These are phyloP conservation scores for Apiospora saccharicola DNA, from an alignment of 2,329 filamentous ascomycete genomes.

Conservation along the genomic window DNA sequence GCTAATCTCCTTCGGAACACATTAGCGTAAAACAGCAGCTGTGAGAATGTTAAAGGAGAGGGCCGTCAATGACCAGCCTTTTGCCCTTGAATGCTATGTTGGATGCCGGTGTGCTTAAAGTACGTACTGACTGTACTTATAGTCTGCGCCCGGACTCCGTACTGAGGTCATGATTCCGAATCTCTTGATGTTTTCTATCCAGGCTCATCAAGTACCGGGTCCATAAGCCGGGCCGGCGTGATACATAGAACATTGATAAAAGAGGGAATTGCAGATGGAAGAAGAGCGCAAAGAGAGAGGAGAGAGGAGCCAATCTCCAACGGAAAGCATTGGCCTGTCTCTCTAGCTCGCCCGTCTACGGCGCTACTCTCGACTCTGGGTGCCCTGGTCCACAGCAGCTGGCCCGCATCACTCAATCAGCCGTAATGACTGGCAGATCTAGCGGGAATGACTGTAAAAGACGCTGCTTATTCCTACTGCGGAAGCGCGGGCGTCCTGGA, in stretches of 20 bases:
- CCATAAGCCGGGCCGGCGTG: not conserved
- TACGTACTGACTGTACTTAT: not conserved
- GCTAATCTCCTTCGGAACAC: slow-evolving; percentile 7
- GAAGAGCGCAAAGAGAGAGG: not conserved
- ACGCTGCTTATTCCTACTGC: slow-evolving; percentile 9
- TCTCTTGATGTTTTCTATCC: not conserved
- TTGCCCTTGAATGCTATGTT: not conserved
- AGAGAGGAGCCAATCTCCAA: slow-evolving; percentile 9
- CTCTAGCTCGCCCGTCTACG: not conserved
- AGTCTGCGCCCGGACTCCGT: not conserved
- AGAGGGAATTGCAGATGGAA: not conserved
- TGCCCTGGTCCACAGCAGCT: slow-evolving; percentile 11
- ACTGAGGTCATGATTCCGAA: no score
- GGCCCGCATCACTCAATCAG: slow-evolving; percentile 20
- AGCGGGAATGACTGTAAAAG: slow-evolving; percentile 12
- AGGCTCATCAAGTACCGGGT: not conserved
- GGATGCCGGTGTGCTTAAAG: not conserved
- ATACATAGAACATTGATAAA: not conserved
- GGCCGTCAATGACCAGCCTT: not conserved
- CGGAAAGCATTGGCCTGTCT: slow-evolving; percentile 8
- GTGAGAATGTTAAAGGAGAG: not conserved
- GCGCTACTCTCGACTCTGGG: slow-evolving; percentile 3
- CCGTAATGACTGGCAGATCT: slow-evolving; percentile 25
- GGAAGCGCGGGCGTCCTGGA: slow-evolving; percentile 6
- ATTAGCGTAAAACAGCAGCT: slow-evolving; percentile 2